Conservation (phyloP, 805 yeast species). For the Wickerhamomyces xylosicus region DNA sequence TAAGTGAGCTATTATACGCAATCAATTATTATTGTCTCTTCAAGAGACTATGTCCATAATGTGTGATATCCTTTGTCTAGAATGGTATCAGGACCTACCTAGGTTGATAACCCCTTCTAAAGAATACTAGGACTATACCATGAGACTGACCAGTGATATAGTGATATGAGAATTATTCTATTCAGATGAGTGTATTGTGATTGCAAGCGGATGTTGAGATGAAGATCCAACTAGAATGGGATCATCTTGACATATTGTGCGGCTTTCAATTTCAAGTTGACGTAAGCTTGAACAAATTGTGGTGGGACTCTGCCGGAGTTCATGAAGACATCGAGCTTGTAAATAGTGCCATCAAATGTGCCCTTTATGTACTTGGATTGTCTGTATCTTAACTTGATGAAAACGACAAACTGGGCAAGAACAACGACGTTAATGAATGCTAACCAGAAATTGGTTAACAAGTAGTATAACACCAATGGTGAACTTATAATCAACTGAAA, state of each 20-base stretch:
- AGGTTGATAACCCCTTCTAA: too few species aligned
- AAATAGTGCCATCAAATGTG: conserved; percentile 36
- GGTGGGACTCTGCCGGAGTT: conserved; percentile 28
- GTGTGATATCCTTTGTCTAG: too few species aligned
- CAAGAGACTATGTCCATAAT: too few species aligned
- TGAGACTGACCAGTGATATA: too few species aligned
- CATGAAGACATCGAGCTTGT: conserved; percentile 27
- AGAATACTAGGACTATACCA: too few species aligned
- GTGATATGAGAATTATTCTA: too few species aligned
- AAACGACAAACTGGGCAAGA: conserved; percentile 36
- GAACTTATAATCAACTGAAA: conserved; percentile 29
- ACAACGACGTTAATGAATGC: conserved; percentile 26
- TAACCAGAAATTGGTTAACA: conserved; percentile 19
- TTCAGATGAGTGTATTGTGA: too few species aligned
- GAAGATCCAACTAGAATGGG: conserved; percentile 5
- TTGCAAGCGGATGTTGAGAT: too few species aligned
- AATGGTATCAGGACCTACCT: too few species aligned
- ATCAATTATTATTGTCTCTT: too few species aligned
- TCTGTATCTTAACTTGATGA: conserved; percentile 51
- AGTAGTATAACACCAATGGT: conserved; percentile 29
- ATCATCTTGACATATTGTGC: conserved; percentile 3
- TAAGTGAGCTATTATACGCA: too few species aligned
- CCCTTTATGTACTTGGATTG: conserved; percentile 45
- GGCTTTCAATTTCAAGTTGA: conserved; percentile 10
- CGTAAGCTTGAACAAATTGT: conserved; percentile 9